These are phyloP conservation scores for Solanum megistacrolobum DNA, from an alignment of 257 asterid genomes.

Conservation along the genomic window DNA sequence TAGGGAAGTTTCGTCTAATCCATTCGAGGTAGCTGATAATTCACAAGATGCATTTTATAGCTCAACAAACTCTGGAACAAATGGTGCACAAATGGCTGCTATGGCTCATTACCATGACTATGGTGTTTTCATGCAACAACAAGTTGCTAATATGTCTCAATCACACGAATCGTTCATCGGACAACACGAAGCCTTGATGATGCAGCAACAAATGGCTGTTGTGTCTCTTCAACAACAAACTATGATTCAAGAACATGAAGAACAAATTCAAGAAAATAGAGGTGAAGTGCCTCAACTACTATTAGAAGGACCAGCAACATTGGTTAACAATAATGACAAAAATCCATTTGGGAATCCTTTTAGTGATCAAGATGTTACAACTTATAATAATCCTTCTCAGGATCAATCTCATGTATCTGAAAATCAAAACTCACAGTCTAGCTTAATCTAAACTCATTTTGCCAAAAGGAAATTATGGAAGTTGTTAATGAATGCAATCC, in stretches of 20 bases:
- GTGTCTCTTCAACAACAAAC: constrained; percentile 7
- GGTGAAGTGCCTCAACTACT: not conserved
- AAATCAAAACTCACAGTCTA: constrained; percentile 11
- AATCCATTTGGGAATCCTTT: constrained; percentile 47
- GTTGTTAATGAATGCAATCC: not conserved
- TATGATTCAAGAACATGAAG: not conserved
- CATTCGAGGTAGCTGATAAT: constrained; percentile 38
- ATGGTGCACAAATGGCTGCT: constrained; percentile 19
- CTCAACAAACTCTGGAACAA: constrained; percentile 6
- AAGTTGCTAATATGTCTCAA: constrained; percentile 18
- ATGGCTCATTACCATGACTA: constrained; percentile 23
- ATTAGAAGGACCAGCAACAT: not conserved
- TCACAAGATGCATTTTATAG: not conserved
- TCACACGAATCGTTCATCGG: constrained; percentile 4
- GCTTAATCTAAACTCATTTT: constrained; percentile 21
- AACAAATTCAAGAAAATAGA: not conserved
- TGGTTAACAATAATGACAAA: constrained; percentile 10
- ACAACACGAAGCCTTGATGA: not conserved
- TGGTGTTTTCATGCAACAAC: constrained; percentile 13
- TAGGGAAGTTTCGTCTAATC: constrained; percentile 29
- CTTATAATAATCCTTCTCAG: not conserved
- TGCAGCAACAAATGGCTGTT: constrained; percentile 3
- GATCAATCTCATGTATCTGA: constrained; percentile 15
- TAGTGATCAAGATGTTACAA: constrained; percentile 16
- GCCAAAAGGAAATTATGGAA: not conserved